Evolutionary conservation across 768 basidiomycete species (phyloP).

Genomic region (Bullera alba): DNA sequence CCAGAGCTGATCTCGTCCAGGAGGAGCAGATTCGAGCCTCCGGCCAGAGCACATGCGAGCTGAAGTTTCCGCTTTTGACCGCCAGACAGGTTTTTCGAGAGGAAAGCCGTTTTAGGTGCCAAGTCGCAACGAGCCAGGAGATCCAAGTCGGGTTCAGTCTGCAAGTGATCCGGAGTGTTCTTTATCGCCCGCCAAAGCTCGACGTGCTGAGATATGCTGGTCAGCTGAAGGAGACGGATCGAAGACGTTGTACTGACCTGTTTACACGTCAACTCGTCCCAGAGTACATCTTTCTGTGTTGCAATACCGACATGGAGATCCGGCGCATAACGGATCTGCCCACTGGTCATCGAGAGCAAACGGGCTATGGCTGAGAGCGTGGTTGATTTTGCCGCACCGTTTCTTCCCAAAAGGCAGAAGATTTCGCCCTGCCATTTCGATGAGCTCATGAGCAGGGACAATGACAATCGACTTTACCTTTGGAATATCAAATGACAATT

Average conservation of each 20-base stretch:
- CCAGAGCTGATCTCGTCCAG: constrained; percentile 49
- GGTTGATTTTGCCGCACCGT: constrained; percentile 71
- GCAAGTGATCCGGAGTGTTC: constrained; percentile 21
- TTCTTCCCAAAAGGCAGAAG: constrained; percentile 66
- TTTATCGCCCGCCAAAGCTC: constrained; percentile 69
- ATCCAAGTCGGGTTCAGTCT: constrained; percentile 58
- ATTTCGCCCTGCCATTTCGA: constrained; percentile 53
- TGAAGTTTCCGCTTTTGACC: constrained; percentile 79
- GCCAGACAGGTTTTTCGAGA: constrained; percentile 62
- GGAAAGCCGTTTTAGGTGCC: constrained; percentile 60
- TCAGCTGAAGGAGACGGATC: background rate
- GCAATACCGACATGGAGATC: constrained; percentile 64
- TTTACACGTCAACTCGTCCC: constrained; percentile 65
- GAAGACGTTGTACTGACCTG: constrained; percentile 13
- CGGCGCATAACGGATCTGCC: constrained; percentile 52
- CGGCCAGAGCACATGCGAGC: constrained; percentile 70
- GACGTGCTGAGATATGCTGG: constrained; percentile 56
- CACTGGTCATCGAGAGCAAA: constrained; percentile 56
- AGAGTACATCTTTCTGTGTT: constrained; percentile 75
- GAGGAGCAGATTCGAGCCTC: constrained; percentile 49
- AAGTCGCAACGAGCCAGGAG: constrained; percentile 67
- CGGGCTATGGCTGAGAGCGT: constrained; percentile 62
- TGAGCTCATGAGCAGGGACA: constrained; percentile 4
- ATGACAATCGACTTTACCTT: constrained; percentile 39
- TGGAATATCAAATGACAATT: constrained; percentile 64